Evolutionary conservation across 1,284 basidiomycete species (phyloP).

Genomic region (Amylostereum areolatum): DNA sequence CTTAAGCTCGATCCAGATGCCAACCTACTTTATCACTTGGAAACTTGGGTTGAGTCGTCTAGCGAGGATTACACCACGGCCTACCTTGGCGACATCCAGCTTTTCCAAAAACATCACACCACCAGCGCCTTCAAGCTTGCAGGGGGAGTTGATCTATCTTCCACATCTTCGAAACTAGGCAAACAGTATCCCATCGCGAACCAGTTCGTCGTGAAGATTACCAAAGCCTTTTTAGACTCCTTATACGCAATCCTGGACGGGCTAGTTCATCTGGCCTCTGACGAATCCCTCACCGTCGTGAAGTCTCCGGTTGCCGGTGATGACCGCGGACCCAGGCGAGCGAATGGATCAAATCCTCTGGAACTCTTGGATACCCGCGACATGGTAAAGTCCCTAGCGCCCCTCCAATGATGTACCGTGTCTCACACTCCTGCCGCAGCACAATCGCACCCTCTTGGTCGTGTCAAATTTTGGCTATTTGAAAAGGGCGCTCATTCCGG

Average conservation of each 20-base stretch:
- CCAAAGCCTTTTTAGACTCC: constrained; percentile 83
- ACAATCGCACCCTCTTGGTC: constrained; percentile 83
- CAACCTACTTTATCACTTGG: constrained; percentile 77
- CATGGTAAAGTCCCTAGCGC: constrained; percentile 37
- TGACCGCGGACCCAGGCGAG: constrained; percentile 10
- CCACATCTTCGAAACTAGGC: constrained; percentile 37
- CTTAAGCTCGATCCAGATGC: constrained; percentile 56
- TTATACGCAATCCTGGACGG: constrained; percentile 90
- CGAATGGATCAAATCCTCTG: constrained; percentile 34
- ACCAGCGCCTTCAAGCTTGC: constrained; percentile 81
- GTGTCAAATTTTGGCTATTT: constrained; percentile 87
- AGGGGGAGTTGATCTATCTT: constrained; percentile 64
- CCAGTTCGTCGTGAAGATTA: constrained; percentile 67
- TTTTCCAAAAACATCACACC: constrained; percentile 81
- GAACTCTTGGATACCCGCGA: constrained; percentile 58
- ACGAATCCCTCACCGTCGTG: constrained; percentile 49
- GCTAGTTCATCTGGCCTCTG: constrained; percentile 77
- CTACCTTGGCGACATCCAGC: constrained; percentile 71
- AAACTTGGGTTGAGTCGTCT: constrained; percentile 74
- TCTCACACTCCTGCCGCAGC: constrained; percentile 37
- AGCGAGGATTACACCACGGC: constrained; percentile 53
- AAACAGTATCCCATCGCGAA: constrained; percentile 55
- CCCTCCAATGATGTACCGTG: constrained; percentile 9
- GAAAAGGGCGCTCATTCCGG: constrained; percentile 65
- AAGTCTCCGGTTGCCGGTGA: constrained; percentile 28